Conservation (phyloP, 306 rosid species). For the Castanopsis chinensis region DNA sequence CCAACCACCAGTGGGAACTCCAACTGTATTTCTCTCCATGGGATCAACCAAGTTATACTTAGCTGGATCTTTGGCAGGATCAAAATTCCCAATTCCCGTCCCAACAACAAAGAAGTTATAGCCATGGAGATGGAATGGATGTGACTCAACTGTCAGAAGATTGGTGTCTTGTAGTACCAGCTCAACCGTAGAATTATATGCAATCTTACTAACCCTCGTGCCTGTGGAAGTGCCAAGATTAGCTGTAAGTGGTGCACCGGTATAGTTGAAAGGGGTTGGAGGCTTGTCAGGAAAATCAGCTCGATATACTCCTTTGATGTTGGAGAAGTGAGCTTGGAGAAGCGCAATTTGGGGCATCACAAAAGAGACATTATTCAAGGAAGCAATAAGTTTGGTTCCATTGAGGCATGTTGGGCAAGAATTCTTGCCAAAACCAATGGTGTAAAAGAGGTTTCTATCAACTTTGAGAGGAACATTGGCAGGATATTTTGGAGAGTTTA, state of each 20-base stretch:
- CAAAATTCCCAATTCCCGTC: slow-evolving; percentile 69
- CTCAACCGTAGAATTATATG: slow-evolving; percentile 70
- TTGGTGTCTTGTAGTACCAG: slow-evolving; percentile 70
- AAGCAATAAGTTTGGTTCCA: slow-evolving; percentile 74
- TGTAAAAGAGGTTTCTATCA: slow-evolving; percentile 66
- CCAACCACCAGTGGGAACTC: slow-evolving; percentile 88
- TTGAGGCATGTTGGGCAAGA: slow-evolving; percentile 67
- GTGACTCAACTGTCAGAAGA: slow-evolving; percentile 68
- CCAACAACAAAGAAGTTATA: slow-evolving; percentile 70
- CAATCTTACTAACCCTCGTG: slow-evolving; percentile 64
- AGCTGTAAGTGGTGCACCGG: slow-evolving; percentile 62
- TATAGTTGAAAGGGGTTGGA: slow-evolving; percentile 56
- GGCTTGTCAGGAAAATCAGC: slow-evolving; percentile 79
- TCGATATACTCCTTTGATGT: slow-evolving; percentile 61
- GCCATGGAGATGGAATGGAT: slow-evolving; percentile 79
- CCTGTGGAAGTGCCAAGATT: slow-evolving; percentile 54
- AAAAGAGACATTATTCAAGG: slow-evolving; percentile 75
- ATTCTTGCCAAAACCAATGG: slow-evolving; percentile 62
- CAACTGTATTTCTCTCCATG: slow-evolving; percentile 72
- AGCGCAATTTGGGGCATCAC: slow-evolving; percentile 74
- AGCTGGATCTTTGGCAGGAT: slow-evolving; percentile 68
- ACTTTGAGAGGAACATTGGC: slow-evolving; percentile 78
- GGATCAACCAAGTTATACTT: slow-evolving; percentile 76
- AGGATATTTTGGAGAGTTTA: slow-evolving; percentile 58
- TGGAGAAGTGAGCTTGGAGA: slow-evolving; percentile 80